These are phyloP conservation scores for Leccinum broughii DNA, from an alignment of 768 basidiomycete genomes.

Conservation along the genomic window DNA sequence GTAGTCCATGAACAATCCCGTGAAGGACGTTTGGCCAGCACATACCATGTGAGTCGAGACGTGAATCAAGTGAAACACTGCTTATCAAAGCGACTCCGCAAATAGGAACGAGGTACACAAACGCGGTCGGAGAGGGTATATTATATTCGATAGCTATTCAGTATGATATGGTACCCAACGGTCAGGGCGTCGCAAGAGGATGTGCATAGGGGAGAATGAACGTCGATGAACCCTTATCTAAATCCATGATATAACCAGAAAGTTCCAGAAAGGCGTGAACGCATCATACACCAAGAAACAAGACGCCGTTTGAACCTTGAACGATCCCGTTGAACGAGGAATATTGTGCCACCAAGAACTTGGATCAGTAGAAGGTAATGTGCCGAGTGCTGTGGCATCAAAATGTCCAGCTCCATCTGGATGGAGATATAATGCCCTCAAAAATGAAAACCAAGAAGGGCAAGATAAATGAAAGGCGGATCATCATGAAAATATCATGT, in stretches of 20 bases:
- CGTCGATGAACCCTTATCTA: background rate
- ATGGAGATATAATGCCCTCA: slow-evolving; percentile 15
- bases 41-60: slow-evolving; percentile 18
- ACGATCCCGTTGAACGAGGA: background rate
- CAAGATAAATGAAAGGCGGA: slow-evolving; percentile 8
- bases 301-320: background rate
- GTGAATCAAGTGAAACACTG: background rate
- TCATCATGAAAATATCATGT: slow-evolving; percentile 1
- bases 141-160: background rate
- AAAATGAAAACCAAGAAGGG: slow-evolving; percentile 1
- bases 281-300: slow-evolving; percentile 10
- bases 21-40: background rate
- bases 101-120: background rate
- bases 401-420: slow-evolving; percentile 24
- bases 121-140: background rate
- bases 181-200: background rate
- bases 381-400: slow-evolving; percentile 3
- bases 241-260: background rate
- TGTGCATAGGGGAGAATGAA: background rate
- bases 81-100: slow-evolving; percentile 21
- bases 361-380: background rate
- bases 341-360: background rate
- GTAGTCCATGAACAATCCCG: slow-evolving; percentile 1
- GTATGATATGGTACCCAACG: background rate
- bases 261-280: background rate